Evolutionary conservation across 352 stramenopile genomes (phyloP).

Genomic region (Pythium monospermum): DNA sequence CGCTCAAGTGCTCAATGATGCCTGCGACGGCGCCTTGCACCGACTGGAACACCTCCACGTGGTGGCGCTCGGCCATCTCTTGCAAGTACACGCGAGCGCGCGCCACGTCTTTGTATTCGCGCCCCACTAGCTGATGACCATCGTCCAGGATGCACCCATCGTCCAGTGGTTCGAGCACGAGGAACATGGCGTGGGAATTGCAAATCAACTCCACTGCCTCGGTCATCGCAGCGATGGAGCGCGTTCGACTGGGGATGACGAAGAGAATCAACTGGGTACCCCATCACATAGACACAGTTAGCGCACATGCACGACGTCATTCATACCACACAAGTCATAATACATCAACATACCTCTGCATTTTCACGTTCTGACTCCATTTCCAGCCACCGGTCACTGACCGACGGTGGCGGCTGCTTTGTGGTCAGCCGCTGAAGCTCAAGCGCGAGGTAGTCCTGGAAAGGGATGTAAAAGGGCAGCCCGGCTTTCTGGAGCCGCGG

Average conservation of each 20-base stretch:
- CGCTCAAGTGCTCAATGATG: constrained; percentile 50
- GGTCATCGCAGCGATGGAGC: constrained; percentile 80
- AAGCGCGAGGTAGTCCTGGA: constrained; percentile 65
- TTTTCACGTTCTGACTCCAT: constrained; percentile 55
- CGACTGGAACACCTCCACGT: constrained; percentile 68
- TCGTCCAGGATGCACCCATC: constrained; percentile 62
- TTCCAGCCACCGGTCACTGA: constrained; percentile 42
- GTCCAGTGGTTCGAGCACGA: constrained; percentile 69
- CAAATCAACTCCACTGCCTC: constrained; percentile 76
- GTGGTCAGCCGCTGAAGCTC: constrained; percentile 38
- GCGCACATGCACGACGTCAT: not conserved
- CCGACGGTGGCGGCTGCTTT: constrained; percentile 18
- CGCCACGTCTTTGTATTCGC: constrained; percentile 80
- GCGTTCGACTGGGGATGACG: constrained; percentile 65
- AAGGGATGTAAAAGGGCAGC: constrained; percentile 72
- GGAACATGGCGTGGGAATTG: constrained; percentile 59
- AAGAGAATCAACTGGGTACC: constrained; percentile 78
- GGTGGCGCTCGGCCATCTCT: constrained; percentile 82
- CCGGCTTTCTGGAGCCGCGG: constrained; percentile 63
- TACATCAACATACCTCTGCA: constrained; percentile 37
- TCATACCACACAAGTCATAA: not conserved
- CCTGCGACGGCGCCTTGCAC: constrained; percentile 53
- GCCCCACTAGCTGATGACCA: constrained; percentile 35
- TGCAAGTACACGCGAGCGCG: constrained; percentile 72
- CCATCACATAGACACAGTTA: not conserved